A percentile compares a stretch with the other conserved stretches of the same genome.
phyloP scores from a whole-genome alignment of 169 alveolate genomes.

The Cryptosporidium meleagridis region DNA sequence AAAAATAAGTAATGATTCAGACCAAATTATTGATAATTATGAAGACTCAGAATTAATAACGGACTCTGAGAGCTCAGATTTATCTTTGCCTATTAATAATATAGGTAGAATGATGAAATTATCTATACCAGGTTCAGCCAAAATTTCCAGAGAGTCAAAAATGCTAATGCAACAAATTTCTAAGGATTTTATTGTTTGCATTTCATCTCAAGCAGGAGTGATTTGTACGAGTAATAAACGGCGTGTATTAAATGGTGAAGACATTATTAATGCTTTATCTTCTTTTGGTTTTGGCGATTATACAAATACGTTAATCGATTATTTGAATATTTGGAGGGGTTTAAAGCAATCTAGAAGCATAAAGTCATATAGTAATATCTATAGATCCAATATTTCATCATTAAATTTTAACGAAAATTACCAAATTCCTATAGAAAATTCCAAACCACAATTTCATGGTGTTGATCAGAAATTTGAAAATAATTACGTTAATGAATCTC shows the following conservation, averaged over 20 bases:
- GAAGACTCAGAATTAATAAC: neutral
- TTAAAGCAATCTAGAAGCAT: neutral
- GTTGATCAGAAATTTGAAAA: neutral
- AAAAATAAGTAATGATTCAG: neutral
- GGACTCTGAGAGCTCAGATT: conserved; percentile 7
- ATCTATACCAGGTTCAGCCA: conserved; percentile 32
- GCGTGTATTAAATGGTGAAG: conserved; percentile 52
- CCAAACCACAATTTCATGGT: neutral
- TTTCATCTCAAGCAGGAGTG: conserved; percentile 15
- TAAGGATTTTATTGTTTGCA: conserved; percentile 22
- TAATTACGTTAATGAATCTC: neutral
- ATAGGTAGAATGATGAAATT: conserved; percentile 50
- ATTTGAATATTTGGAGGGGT: conserved; percentile 2
- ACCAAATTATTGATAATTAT: neutral
- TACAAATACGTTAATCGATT: neutral
- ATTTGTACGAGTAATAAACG: conserved; percentile 32
- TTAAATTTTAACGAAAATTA: neutral
- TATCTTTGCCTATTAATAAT: conserved; percentile 40
- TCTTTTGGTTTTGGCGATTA: conserved; percentile 24
- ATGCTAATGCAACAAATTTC: conserved; percentile 37
- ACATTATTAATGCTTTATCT: conserved; percentile 49
- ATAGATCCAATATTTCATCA: neutral
- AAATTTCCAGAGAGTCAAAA: conserved; percentile 34
- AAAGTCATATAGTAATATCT: neutral
- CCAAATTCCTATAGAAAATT: too few species aligned